Evolutionary conservation across 2,329 filamentous ascomycete species (phyloP).

Genomic region (Raffaelea arxii): DNA sequence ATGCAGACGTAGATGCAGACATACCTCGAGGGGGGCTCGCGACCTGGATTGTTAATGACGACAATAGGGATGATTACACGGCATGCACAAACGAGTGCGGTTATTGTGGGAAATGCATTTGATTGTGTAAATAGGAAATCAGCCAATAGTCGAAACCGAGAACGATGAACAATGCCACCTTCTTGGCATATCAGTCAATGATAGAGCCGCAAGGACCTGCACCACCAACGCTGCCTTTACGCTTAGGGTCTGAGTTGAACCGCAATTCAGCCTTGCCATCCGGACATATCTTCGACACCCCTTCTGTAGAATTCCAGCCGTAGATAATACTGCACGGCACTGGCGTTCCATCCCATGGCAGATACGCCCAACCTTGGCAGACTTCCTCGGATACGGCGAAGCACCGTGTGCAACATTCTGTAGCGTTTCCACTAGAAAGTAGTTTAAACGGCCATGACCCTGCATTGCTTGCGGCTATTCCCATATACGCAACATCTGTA

Average conservation of each 20-base stretch:
- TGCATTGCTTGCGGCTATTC: constrained; percentile 2
- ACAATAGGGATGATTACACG: constrained; percentile 13
- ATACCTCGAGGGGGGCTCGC: neutral
- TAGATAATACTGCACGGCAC: constrained; percentile 11
- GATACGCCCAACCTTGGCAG: constrained; percentile 11
- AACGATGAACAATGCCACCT: too few relatives aligned
- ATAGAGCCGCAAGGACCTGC: constrained; percentile 8
- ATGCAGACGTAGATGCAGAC: neutral
- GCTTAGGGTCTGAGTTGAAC: constrained; percentile 3
- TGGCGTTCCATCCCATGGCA: constrained; percentile 9
- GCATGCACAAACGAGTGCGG: constrained; percentile 15
- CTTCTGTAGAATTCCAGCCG: constrained; percentile 7
- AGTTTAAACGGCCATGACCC: constrained; percentile 9
- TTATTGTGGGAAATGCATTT: constrained; percentile 16
- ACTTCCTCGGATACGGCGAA: constrained; percentile 3
- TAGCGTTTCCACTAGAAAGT: neutral
- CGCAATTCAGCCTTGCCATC: constrained; percentile 5
- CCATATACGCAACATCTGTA: constrained; percentile 9
- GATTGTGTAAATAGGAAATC: neutral
- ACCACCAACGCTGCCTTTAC: constrained; percentile 5
- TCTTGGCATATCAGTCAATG: too few relatives aligned
- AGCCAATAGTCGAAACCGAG: too few relatives aligned
- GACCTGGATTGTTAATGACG: neutral
- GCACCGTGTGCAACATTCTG: constrained; percentile 8
- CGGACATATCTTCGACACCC: constrained; percentile 4